Base-by-base conservation (phyloP, 306 rosid species). In the Cicer cuneatum region DNA sequence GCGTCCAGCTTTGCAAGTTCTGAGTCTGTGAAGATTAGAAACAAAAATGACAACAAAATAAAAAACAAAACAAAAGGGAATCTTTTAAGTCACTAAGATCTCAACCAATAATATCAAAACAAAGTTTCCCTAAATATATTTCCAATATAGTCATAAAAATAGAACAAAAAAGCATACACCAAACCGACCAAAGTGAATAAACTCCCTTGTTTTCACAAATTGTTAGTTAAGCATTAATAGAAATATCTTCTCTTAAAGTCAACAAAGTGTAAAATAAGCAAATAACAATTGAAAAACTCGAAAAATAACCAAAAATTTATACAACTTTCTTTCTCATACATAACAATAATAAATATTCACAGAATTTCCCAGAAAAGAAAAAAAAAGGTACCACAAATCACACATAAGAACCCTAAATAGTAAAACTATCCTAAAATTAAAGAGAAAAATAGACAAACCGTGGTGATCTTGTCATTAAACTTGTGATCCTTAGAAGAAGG, bases 1-100 rank as follows among this genome's bases (percentile, higher is more conserved):
- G 87, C 8, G 87, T 92, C 97, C 95, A 92, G 79, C 95, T 92
- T 82, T 94, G 97, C 75, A 60, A 69, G 66, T 82, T 95, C 73
- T 61, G 89, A 83, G 74, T 59, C 95, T 90, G 83, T 45, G 84
- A 83, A 66, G 76, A 89, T 53, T 71, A 66, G 65, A 56, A 82
- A 62, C 12, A 16, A 11, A 46, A 5, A 9, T 53, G 4, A 51
- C 9, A 39, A 47, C 42, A 43, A 19, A 46, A 80, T 39, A 39
- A 7, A 15, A 49, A 52, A 19, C 71, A n/a, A 47, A 72, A 18
- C 11, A 33, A 39, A 48, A 38, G 2, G 4, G 37, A 49, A 51
- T 38, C 33, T 29, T 29, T 29, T 56, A n/a, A 46, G n/a, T 71
- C 58, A 76, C 75, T 18, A 57, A 37, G 24, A 41, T 71, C 65